A percentile compares a stretch with the other conserved stretches of the same genome.
Conservation (phyloP, 805 yeast genomes). For the Huiozyma naganishii region DNA sequence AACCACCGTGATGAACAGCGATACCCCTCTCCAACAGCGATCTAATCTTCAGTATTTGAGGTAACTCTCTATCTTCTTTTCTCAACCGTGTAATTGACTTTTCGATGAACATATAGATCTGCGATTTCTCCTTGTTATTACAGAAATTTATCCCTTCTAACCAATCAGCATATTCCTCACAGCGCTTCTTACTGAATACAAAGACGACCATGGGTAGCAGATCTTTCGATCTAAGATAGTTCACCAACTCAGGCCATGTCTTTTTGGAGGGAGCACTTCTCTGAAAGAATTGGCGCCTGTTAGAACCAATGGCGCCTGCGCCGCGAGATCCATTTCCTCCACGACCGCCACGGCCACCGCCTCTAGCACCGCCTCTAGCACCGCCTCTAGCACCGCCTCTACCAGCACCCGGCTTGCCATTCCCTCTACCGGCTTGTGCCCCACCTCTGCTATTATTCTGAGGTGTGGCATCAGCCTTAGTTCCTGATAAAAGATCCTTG, state of each 20-base stretch:
- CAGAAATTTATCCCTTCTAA: conserved; percentile 68
- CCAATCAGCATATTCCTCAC: conserved; percentile 86
- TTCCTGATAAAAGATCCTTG: conserved; percentile 36
- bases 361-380: conserved; percentile 28
- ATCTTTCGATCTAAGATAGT: conserved; percentile 51
- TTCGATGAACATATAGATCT: conserved; percentile 87
- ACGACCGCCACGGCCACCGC: conserved; percentile 27
- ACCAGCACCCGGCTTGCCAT: conserved; percentile 21
- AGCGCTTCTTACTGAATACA: conserved; percentile 85
- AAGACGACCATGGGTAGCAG: conserved; percentile 88
- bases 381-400: conserved; percentile 23
- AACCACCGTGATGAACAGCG: conserved; percentile 93
- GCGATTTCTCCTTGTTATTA: conserved; percentile 75
- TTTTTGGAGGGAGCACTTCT: conserved; percentile 67
- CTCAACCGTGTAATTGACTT: conserved; percentile 78
- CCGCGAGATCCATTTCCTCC: conserved; percentile 28
- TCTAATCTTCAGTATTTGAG: conserved; percentile 77
- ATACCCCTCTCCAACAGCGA: conserved; percentile 83
- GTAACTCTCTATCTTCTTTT: conserved; percentile 85
- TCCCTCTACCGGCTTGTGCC: conserved; percentile 23
- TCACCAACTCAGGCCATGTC: conserved; percentile 67
- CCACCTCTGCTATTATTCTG: conserved; percentile 30
- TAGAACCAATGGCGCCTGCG: conserved; percentile 31
- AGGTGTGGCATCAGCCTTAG: conserved; percentile 5
- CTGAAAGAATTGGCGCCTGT: conserved; percentile 29